Base-by-base conservation (phyloP, 257 asterid genomes). In the Nicotiana undulata region DNA sequence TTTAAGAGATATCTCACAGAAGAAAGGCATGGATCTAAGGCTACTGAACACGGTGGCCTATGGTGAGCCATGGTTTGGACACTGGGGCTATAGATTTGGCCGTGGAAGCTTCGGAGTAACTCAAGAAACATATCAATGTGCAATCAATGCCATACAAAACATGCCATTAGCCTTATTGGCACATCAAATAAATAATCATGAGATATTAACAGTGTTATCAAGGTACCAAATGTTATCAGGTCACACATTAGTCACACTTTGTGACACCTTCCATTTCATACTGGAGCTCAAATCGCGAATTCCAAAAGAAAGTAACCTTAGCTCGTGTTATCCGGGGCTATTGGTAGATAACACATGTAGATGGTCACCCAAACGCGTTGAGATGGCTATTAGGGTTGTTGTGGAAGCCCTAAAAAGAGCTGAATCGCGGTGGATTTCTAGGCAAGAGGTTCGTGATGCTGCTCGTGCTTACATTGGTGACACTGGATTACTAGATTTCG, bases 361-460 rank as follows among this genome's bases (percentile, higher is more conserved):
- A 60, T 96, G 99, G 99, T 96, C 99, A 0, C 93, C 97, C 3
- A 94, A 93, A 82, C 94, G 99, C 1, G 95, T 96, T 3, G 98
- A 94, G 53, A 94, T 92, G 97, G 98, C 99, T 18, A 92, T 94
- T 22, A 91, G 88, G 75, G 99, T 91, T 64, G 93, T 96, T n/a
- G 91, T 96, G 17, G 98, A 96, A 77, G 93, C 98, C 63, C 86
- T 94, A 6, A 94, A 96, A 81, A 85, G 88, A 31, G 92, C 97
- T 4, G 92, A 96, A 78, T 88, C 75, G 7, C 89, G 91, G 56
- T 96, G 99, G 99, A 89, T 94, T 49, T 94, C 99, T 10, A 86
- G 98, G 51, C 99, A 96, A 79, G 93, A 94, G 37, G 96, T 96
- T 2, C 87, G 99, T 0, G 99, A 94, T 15, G 89, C 90, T 3